Evolutionary conservation across 2,329 filamentous ascomycete species (phyloP).

Genomic region (Aspergillus novoparasiticus): DNA sequence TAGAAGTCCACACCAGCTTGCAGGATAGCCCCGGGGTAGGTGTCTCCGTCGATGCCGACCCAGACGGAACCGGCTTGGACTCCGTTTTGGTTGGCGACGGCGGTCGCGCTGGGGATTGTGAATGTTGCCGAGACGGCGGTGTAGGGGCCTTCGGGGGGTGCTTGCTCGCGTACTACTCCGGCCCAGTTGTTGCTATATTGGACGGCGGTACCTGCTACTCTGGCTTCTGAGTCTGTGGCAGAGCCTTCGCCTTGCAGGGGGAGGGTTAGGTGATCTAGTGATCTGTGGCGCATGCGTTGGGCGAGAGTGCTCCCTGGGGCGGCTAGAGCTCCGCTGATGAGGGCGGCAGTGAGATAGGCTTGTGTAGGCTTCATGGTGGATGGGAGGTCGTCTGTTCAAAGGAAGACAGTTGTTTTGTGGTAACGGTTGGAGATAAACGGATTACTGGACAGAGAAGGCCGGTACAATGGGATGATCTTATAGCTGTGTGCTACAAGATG

Average conservation of each 20-base stretch:
- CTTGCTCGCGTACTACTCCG: conserved; percentile 55
- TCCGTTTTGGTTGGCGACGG: conserved; percentile 39
- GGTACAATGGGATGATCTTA: neutral
- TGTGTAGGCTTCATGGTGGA: conserved; percentile 34
- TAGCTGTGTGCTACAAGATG: neutral
- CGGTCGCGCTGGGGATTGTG: conserved; percentile 54
- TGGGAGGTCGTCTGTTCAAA: neutral
- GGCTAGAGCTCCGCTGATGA: conserved; percentile 29
- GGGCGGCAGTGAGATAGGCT: conserved; percentile 23
- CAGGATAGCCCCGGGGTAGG: conserved; percentile 56
- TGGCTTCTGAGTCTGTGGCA: conserved; percentile 12
- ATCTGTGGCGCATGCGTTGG: conserved; percentile 26
- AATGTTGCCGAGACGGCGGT: conserved; percentile 50
- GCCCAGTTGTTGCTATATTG: conserved; percentile 62
- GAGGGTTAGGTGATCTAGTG: conserved; percentile 27
- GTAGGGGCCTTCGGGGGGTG: conserved; percentile 50
- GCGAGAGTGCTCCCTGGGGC: conserved; percentile 31
- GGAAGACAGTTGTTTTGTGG: neutral
- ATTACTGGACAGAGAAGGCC: neutral
- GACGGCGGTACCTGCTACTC: conserved; percentile 39
- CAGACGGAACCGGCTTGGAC: conserved; percentile 56
- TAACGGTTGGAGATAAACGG: too few species aligned
- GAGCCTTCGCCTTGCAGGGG: conserved; percentile 22
- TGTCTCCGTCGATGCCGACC: conserved; percentile 66
- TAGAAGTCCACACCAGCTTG: conserved; percentile 62